Conservation (phyloP, 106 monocot species). For the Acorus calamus region DNA sequence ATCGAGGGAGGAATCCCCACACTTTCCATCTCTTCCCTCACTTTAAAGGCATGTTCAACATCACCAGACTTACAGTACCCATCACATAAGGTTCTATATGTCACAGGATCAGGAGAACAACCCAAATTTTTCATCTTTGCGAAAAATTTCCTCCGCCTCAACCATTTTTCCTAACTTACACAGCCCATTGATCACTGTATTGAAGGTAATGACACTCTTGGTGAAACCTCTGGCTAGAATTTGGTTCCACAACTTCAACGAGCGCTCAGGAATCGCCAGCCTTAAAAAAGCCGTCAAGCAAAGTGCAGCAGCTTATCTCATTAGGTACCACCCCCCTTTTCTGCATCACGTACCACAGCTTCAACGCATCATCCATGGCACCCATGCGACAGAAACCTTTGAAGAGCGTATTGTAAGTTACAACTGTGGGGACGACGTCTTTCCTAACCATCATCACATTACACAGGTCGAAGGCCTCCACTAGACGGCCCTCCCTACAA, state of each 20-base stretch:
- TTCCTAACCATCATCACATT: slow-evolving; percentile 55
- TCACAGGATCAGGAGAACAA: slow-evolving; percentile 52
- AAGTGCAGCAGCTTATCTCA: slow-evolving; percentile 74
- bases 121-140: slow-evolving; percentile 60
- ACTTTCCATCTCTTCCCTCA: slow-evolving; percentile 51
- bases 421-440: slow-evolving; percentile 26
- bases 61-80: slow-evolving; percentile 71
- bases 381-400: slow-evolving; percentile 58
- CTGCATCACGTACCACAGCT: slow-evolving; percentile 83
- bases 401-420: slow-evolving; percentile 79
- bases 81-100: slow-evolving; percentile 71
- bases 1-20: slow-evolving; percentile 54
- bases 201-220: slow-evolving; percentile 51
- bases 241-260: slow-evolving; percentile 72
- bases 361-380: slow-evolving; percentile 56
- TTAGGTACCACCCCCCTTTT: slow-evolving; percentile 72
- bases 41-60: slow-evolving; percentile 44
- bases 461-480: slow-evolving; percentile 66
- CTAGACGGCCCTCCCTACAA: slow-evolving; percentile 56
- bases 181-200: slow-evolving; percentile 68
- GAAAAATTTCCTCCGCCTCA: slow-evolving; percentile 59
- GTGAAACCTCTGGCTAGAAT: slow-evolving; percentile 61
- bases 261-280: slow-evolving; percentile 33
- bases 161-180: slow-evolving; percentile 60
- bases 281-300: slow-evolving; percentile 80